A percentile compares a stretch with the other conserved stretches of the same genome.
Conservation (phyloP, 176 grass and related monocot species). For the Musa beccarii region DNA sequence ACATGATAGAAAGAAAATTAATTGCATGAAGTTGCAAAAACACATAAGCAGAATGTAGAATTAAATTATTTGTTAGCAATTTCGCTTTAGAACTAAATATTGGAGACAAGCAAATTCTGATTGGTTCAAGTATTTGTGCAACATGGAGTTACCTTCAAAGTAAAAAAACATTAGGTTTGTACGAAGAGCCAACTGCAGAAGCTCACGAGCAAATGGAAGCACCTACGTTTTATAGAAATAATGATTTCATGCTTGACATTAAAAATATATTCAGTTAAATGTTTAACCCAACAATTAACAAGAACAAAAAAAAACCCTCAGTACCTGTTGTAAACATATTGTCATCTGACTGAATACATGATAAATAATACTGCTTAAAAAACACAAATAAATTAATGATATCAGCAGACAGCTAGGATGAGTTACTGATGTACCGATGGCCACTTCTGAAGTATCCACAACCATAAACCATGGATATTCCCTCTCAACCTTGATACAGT, state of each 20-base stretch:
- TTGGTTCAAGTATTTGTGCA: neutral
- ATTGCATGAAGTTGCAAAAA: neutral
- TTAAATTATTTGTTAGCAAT: neutral
- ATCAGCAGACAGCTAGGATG: conserved; percentile 5
- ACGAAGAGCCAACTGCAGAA: conserved; percentile 71
- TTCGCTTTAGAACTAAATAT: neutral
- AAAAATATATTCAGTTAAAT: too few species aligned
- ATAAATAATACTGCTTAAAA: neutral
- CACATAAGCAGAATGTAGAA: neutral
- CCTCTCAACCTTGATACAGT: conserved; percentile 44
- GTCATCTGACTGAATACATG: neutral
- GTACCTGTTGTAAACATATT: neutral
- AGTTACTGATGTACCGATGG: conserved; percentile 47
- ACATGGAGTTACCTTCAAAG: conserved; percentile 69
- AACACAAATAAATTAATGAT: conserved; percentile 4
- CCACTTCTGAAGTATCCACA: conserved; percentile 68
- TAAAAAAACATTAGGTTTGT: conserved; percentile 98
- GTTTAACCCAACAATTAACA: neutral
- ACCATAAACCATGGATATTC: conserved; percentile 48
- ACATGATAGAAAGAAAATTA: conserved; percentile 11
- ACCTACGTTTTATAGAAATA: conserved; percentile 34
- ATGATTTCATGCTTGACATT: neutral
- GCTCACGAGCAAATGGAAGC: conserved; percentile 71
- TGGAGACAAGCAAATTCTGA: neutral
- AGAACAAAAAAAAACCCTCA: neutral